phyloP scores from a whole-genome alignment of 2,329 filamentous ascomycete genomes.

The Penicillium hesseltinei region DNA sequence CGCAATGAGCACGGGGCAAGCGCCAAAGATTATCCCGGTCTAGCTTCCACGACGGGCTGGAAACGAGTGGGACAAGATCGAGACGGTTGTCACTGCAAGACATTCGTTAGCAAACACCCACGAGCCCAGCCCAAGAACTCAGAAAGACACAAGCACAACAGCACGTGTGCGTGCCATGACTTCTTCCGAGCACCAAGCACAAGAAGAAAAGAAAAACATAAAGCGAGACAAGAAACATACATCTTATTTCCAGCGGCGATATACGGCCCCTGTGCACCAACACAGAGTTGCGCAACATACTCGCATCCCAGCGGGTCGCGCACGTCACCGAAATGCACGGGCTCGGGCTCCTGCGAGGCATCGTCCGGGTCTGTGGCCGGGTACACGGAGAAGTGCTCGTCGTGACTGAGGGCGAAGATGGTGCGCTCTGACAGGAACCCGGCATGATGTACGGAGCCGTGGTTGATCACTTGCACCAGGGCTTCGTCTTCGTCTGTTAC shows the following conservation, averaged over 20 bases:
- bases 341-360: constrained; percentile 45
- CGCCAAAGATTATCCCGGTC: constrained; percentile 42
- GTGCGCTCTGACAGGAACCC: constrained; percentile 55
- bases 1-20: constrained; percentile 48
- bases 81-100: constrained; percentile 38
- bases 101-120: constrained; percentile 1
- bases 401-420: constrained; percentile 61
- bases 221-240: constrained; percentile 32
- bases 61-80: constrained; percentile 43
- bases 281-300: constrained; percentile 58
- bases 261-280: constrained; percentile 43
- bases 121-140: neutral
- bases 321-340: constrained; percentile 56
- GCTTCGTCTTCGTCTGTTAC: constrained; percentile 61
- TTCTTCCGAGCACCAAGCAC: neutral
- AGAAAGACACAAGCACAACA: neutral
- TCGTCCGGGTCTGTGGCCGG: constrained; percentile 52
- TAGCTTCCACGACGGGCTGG: constrained; percentile 39
- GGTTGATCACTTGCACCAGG: constrained; percentile 61
- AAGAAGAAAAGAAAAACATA: neutral
- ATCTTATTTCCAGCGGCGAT: constrained; percentile 52
- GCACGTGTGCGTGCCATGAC: neutral
- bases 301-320: constrained; percentile 55
- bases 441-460: constrained; percentile 61
- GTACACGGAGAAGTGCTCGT: constrained; percentile 61